Percentiles rank a stretch among this genome's conserved stretches.
Conservation (phyloP, 176 grass and related monocot genomes). For the Secale cereale region DNA sequence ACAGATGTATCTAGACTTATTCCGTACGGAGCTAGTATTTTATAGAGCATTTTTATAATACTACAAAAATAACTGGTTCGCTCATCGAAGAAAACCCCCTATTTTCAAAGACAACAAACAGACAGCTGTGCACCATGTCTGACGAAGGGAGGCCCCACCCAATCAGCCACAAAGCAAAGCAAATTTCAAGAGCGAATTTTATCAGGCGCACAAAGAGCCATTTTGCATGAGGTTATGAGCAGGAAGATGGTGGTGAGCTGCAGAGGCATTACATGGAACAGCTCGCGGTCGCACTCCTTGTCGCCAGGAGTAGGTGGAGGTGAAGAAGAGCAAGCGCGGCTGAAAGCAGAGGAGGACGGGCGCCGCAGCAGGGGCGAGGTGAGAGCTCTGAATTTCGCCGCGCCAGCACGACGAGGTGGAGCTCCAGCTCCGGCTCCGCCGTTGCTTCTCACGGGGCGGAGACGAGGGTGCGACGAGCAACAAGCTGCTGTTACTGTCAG, state of each 20-base stretch:
- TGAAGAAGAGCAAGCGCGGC: constrained; percentile 23
- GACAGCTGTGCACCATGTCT: background rate
- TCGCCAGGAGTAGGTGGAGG: background rate
- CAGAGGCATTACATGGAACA: constrained; percentile 44
- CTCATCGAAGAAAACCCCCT: background rate
- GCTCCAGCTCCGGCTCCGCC: background rate
- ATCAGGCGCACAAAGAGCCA: background rate
- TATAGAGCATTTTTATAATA: background rate
- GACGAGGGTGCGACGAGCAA: background rate
- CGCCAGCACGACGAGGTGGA: background rate
- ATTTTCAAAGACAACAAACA: background rate
- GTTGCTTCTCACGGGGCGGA: background rate
- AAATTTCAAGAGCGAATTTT: background rate
- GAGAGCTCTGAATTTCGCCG: background rate
- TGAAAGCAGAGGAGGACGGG: background rate
- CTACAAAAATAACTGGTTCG: background rate
- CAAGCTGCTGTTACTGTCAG: background rate
- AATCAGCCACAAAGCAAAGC: background rate
- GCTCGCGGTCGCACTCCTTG: background rate
- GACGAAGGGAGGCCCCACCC: background rate
- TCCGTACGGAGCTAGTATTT: no score
- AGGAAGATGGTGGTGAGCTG: background rate
- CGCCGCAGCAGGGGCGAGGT: background rate
- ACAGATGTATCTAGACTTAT: no score
- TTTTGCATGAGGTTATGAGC: background rate